Evolutionary conservation across 768 basidiomycete genomes (phyloP), one percentile per base, ranked within the genome.

Genomic region (Boletus reticuloceps): DNA sequence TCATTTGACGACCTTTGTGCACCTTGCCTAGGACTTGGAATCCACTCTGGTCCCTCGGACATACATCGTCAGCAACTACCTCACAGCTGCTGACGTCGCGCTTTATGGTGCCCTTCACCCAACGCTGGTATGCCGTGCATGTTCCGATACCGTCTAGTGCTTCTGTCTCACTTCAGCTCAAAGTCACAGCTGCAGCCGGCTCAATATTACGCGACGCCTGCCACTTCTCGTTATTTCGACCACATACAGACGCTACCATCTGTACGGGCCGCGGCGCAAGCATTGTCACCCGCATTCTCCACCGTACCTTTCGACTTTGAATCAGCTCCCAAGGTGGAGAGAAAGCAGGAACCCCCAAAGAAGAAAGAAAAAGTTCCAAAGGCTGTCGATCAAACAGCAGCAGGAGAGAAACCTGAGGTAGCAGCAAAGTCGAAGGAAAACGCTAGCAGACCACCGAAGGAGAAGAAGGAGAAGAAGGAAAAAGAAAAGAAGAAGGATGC

Each of bases 161-260:
- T 29, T n/a, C 27, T 14, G 22, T 55, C 56, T 65, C 34, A 71
- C 50, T 19, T 34, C 5, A 5, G 11, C 17, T 55, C 34, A 69
- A 29, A 96, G 88, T 82, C 88, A 10, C 83, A 86, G 65, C 75
- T 89, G 17, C 80, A 84, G 63, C 78, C 89, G 6, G 61, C 79
- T n/a, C 82, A 89, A 67, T 88, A 91, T 75, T 87, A 91, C 68
- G 74, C 85, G 17, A 81, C 85, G 51, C 94, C 96, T 6, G 81
- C 91, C 20, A 70, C 98, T 38, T 90, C 90, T 40, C 90, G 97
- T 43, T 98, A 96, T 79, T 96, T 98, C 68, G 89, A 95, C 72
- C 93, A 98, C 72, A 82, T 99, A 55, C 96, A 98, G 74, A 79
- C 83, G 44, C 77, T 77, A 20, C 77, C 86, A 7, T 70, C 80